Conservation (phyloP, 2,329 filamentous ascomycete genomes). For the Orbilia oligospora region DNA sequence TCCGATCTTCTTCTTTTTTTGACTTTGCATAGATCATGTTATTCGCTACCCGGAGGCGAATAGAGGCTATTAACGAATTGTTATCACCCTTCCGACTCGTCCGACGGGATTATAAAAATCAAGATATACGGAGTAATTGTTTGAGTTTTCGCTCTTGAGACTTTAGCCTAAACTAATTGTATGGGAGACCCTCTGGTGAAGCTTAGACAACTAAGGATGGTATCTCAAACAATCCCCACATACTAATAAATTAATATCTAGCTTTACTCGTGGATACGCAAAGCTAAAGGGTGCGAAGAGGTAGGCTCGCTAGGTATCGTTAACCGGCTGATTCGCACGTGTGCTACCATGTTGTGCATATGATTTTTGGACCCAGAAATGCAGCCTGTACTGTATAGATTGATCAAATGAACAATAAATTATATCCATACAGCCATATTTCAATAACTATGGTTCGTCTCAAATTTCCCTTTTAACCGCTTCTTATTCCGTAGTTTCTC, state of each 20-base stretch:
- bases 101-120: constrained; percentile 53
- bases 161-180: constrained; percentile 53
- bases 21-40: not conserved
- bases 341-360: constrained; percentile 29
- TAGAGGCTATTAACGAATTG: constrained; percentile 38
- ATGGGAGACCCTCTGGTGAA: constrained; percentile 14
- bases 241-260: constrained; percentile 20
- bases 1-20: not conserved
- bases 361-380: constrained; percentile 24
- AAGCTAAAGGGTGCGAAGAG: constrained; percentile 15
- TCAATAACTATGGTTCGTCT: constrained; percentile 25
- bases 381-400: constrained; percentile 23
- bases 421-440: constrained; percentile 40
- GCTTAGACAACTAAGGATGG: not conserved
- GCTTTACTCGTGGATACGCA: not conserved
- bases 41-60: constrained; percentile 1
- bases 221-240: constrained; percentile 33
- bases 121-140: constrained; percentile 48
- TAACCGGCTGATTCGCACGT: constrained; percentile 54
- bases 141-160: constrained; percentile 15
- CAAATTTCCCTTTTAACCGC: constrained; percentile 51
- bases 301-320: constrained; percentile 45
- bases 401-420: constrained; percentile 16
- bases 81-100: constrained; percentile 42
- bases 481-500: not conserved